Evolutionary conservation across 495 filamentous ascomycete genomes (phyloP).

Genomic region (Daldinia vernicosa): DNA sequence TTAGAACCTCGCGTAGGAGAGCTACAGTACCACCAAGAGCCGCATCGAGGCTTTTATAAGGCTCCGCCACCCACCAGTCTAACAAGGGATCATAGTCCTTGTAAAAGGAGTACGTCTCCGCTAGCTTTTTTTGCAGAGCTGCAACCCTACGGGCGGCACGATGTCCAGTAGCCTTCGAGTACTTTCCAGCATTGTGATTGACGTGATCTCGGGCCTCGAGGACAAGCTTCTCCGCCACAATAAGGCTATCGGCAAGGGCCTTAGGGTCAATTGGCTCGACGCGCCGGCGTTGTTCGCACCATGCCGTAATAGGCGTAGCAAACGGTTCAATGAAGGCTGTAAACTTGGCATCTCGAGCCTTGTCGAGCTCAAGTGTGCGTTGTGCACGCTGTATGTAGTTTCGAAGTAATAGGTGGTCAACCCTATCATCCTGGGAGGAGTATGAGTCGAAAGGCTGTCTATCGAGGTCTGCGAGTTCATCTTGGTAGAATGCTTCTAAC

Average conservation of each 20-base stretch:
- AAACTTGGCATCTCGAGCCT: slow-evolving; percentile 46
- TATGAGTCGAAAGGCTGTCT: slow-evolving; percentile 45
- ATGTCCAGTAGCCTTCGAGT: slow-evolving; percentile 54
- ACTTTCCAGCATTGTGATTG: slow-evolving; percentile 33
- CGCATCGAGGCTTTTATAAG: slow-evolving; percentile 47
- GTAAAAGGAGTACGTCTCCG: slow-evolving; percentile 56
- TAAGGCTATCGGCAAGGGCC: slow-evolving; percentile 47
- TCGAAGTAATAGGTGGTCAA: slow-evolving; percentile 55
- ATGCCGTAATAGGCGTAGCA: slow-evolving; percentile 42
- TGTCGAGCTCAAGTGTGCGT: slow-evolving; percentile 51
- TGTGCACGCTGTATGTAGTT: slow-evolving; percentile 51
- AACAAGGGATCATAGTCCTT: slow-evolving; percentile 59
- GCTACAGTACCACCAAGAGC: slow-evolving; percentile 41
- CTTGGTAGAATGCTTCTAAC: slow-evolving; percentile 41
- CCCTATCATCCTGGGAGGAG: slow-evolving; percentile 50
- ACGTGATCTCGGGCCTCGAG: slow-evolving; percentile 36
- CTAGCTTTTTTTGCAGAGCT: slow-evolving; percentile 48
- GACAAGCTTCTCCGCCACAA: slow-evolving; percentile 40
- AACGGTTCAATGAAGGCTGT: slow-evolving; percentile 51
- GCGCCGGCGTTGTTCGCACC: slow-evolving; percentile 53
- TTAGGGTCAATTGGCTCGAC: slow-evolving; percentile 49
- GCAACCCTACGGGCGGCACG: slow-evolving; percentile 50
- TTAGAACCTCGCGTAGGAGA: slow-evolving; percentile 50
- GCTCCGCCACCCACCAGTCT: slow-evolving; percentile 59
- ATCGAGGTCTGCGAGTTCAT: slow-evolving; percentile 45